phyloP scores from a whole-genome alignment of 2,329 filamentous ascomycete genomes.

The Penicillium rolfsii region DNA sequence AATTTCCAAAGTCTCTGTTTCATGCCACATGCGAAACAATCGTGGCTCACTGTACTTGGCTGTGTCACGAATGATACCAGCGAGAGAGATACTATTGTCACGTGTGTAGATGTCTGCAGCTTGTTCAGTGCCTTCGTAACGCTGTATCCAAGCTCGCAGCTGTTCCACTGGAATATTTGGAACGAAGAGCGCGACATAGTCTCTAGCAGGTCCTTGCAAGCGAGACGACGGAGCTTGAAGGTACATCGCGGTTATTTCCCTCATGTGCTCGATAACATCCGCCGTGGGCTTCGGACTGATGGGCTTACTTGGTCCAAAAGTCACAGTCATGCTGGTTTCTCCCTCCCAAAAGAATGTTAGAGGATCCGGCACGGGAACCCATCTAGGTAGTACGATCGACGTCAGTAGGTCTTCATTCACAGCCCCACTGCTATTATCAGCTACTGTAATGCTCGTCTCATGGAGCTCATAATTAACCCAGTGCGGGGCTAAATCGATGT shows the following conservation, averaged over 20 bases:
- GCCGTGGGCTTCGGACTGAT: conserved; percentile 5
- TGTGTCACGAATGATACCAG: conserved; percentile 36
- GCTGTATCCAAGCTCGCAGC: conserved; percentile 28
- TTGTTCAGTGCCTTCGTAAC: conserved; percentile 27
- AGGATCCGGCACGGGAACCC: conserved; percentile 22
- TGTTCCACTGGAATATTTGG: conserved; percentile 25
- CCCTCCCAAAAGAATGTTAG: conserved; percentile 37
- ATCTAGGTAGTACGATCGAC: conserved; percentile 27
- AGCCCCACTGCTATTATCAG: conserved; percentile 12
- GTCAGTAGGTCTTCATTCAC: conserved; percentile 23
- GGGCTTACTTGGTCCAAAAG: conserved; percentile 4
- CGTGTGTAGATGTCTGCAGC: conserved; percentile 29
- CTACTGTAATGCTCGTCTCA: conserved; percentile 29
- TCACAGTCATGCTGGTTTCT: conserved; percentile 24
- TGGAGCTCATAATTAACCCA: conserved; percentile 32
- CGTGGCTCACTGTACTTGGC: conserved; percentile 31
- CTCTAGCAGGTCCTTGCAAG: conserved; percentile 11
- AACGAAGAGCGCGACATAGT: conserved; percentile 36
- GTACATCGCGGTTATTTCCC: conserved; percentile 38
- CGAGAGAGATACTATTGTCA: neutral
- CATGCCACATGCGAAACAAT: conserved; percentile 32
- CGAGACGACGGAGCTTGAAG: conserved; percentile 30
- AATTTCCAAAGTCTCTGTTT: conserved; percentile 22
- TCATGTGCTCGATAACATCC: conserved; percentile 33
- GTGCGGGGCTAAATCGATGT: conserved; percentile 32